Conservation (phyloP, 2,329 filamentous ascomycete genomes). For the Pestalotiopsis sp. region DNA sequence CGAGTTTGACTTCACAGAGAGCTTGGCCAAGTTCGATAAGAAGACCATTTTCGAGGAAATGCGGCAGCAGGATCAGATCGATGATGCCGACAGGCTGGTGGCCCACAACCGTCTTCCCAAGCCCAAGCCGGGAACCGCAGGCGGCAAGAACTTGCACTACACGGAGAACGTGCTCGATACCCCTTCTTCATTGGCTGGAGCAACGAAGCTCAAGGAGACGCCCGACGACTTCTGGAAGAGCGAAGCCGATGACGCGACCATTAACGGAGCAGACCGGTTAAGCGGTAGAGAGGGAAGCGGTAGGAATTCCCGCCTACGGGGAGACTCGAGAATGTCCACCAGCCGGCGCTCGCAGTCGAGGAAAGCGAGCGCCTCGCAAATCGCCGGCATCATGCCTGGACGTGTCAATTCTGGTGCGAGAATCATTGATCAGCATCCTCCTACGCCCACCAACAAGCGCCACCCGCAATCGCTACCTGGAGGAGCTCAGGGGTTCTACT, state of each 20-base stretch:
- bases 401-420: conserved; percentile 52
- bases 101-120: conserved; percentile 75
- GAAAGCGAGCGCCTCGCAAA: conserved; percentile 51
- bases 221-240: conserved; percentile 70
- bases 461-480: conserved; percentile 35
- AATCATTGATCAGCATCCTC: conserved; percentile 27
- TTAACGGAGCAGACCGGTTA: conserved; percentile 44
- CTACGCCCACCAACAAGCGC: conserved; percentile 35
- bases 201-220: conserved; percentile 39
- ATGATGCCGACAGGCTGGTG: conserved; percentile 89
- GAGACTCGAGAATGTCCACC: conserved; percentile 54
- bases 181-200: conserved; percentile 32
- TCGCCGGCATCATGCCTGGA: conserved; percentile 39
- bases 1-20: conserved; percentile 91
- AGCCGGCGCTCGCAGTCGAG: conserved; percentile 57
- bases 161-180: conserved; percentile 87
- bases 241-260: conserved; percentile 66
- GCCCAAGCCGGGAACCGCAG: conserved; percentile 69
- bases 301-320: conserved; percentile 50
- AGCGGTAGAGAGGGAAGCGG: conserved; percentile 55
- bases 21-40: conserved; percentile 94
- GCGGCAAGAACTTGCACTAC: conserved; percentile 89
- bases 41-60: conserved; percentile 89
- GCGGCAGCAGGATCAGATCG: conserved; percentile 81
- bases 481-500: conserved; percentile 49